phyloP scores from a whole-genome alignment of 2,329 filamentous ascomycete species.

The Alternaria brassicae region DNA sequence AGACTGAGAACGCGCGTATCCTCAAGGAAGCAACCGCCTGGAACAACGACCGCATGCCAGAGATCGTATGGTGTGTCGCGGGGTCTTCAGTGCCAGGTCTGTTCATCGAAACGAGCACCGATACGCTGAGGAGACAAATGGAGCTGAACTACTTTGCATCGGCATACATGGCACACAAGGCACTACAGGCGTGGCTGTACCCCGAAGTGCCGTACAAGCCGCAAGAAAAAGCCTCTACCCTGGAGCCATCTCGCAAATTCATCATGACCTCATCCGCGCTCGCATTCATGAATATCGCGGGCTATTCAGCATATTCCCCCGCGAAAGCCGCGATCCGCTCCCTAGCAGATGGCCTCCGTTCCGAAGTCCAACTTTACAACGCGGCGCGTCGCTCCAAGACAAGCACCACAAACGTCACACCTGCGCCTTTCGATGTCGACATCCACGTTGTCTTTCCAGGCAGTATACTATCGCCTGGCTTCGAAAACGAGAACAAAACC shows the following conservation, averaged over 20 bases:
- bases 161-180: conserved; percentile 83
- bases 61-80: conserved; percentile 91
- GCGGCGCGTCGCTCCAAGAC: conserved; percentile 57
- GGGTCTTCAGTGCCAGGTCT: conserved; percentile 76
- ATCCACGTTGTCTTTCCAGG: conserved; percentile 85
- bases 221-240: conserved; percentile 21
- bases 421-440: conserved; percentile 70
- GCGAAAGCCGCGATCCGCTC: conserved; percentile 85
- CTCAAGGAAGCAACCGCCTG: conserved; percentile 75
- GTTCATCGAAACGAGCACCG: conserved; percentile 75
- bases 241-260: conserved; percentile 69
- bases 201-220: conserved; percentile 48
- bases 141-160: conserved; percentile 90
- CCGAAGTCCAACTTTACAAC: conserved; percentile 88
- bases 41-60: conserved; percentile 77
- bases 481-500: conserved; percentile 74
- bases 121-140: conserved; percentile 78
- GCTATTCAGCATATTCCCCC: conserved; percentile 84
- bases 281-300: conserved; percentile 77
- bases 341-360: conserved; percentile 80
- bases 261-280: conserved; percentile 84
- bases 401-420: conserved; percentile 40
- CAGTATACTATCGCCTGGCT: conserved; percentile 79
- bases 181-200: conserved; percentile 76
- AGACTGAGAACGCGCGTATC: conserved; percentile 72